Conservation (phyloP, 257 asterid genomes). For the Ilex asprella region DNA sequence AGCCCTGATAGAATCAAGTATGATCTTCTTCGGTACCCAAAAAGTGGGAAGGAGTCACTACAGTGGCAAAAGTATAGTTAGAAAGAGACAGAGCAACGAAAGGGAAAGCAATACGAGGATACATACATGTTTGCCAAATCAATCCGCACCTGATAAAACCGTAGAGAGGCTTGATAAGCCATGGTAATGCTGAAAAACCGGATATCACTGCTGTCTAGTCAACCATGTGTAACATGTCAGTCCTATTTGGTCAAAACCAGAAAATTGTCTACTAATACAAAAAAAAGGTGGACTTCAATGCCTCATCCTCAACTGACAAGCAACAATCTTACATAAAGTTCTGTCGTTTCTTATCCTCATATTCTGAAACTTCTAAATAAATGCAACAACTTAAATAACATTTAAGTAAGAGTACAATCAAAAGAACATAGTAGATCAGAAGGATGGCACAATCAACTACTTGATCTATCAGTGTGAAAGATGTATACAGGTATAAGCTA, state of each 20-base stretch:
- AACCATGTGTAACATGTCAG: slow-evolving; percentile 40
- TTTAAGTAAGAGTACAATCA: too few relatives aligned
- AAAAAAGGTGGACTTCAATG: neutral
- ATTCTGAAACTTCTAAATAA: too few relatives aligned
- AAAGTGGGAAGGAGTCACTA: slow-evolving; percentile 89
- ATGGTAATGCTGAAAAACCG: slow-evolving; percentile 85
- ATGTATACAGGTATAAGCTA: neutral
- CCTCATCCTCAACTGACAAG: neutral
- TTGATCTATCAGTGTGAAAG: neutral
- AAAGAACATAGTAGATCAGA: too few relatives aligned
- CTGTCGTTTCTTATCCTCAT: neutral
- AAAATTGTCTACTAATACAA: neutral
- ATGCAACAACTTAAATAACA: too few relatives aligned
- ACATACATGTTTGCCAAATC: slow-evolving; percentile 12
- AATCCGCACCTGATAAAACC: slow-evolving; percentile 82
- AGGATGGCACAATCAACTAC: too few relatives aligned
- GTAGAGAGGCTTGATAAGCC: slow-evolving; percentile 95
- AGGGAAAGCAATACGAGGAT: slow-evolving; percentile 1
- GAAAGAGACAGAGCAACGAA: slow-evolving; percentile 7
- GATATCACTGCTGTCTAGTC: slow-evolving; percentile 92
- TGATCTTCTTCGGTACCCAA: slow-evolving; percentile 95
- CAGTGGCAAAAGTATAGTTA: slow-evolving; percentile 6
- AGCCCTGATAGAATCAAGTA: slow-evolving; percentile 94
- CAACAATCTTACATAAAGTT: neutral
- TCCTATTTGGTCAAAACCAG: slow-evolving; percentile 2